Percentiles rank a stretch among this genome's conserved stretches.
Conservation (phyloP, 2,329 filamentous ascomycete genomes). For the Neonectria coccinea region DNA sequence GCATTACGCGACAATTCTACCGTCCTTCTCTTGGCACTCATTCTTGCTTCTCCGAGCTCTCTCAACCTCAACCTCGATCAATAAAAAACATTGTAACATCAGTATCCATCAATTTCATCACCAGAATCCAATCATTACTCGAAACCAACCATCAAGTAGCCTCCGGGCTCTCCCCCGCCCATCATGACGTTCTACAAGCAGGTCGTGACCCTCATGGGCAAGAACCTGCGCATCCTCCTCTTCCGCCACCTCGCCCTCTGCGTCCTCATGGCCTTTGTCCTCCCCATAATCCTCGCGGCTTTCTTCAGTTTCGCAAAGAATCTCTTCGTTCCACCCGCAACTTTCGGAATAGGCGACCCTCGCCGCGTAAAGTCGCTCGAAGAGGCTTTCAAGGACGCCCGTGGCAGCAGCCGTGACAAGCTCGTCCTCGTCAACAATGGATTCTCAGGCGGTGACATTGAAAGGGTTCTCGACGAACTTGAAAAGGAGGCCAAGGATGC, state of each 20-base stretch:
- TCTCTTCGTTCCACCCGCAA: conserved; percentile 82
- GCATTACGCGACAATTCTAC: not conserved
- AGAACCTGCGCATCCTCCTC: conserved; percentile 71
- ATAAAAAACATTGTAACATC: not conserved
- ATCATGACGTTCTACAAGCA: conserved; percentile 67
- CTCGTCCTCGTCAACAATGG: conserved; percentile 85
- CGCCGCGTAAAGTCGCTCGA: conserved; percentile 72
- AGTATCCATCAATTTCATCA: not conserved
- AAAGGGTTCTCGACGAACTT: conserved; percentile 74
- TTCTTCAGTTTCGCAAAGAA: conserved; percentile 81
- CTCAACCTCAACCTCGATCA: not conserved
- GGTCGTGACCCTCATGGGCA: conserved; percentile 70
- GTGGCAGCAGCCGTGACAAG: conserved; percentile 69
- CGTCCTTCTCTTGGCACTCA: not conserved
- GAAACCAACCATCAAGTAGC: conserved; percentile 4
- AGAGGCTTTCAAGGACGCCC: conserved; percentile 70
- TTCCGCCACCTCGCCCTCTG: conserved; percentile 65
- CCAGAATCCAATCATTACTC: not conserved
- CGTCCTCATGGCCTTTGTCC: conserved; percentile 67
- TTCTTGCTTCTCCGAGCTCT: not conserved
- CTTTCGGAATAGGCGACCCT: conserved; percentile 77
- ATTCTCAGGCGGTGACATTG: conserved; percentile 75
- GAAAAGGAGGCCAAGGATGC: conserved; percentile 66
- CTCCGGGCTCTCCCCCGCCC: conserved; percentile 26
- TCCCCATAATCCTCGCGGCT: conserved; percentile 68